Percentiles rank a stretch among this genome's conserved stretches.
Conservation (phyloP, 108 stramenopile genomes). For the Pelagomonas calceolata region DNA sequence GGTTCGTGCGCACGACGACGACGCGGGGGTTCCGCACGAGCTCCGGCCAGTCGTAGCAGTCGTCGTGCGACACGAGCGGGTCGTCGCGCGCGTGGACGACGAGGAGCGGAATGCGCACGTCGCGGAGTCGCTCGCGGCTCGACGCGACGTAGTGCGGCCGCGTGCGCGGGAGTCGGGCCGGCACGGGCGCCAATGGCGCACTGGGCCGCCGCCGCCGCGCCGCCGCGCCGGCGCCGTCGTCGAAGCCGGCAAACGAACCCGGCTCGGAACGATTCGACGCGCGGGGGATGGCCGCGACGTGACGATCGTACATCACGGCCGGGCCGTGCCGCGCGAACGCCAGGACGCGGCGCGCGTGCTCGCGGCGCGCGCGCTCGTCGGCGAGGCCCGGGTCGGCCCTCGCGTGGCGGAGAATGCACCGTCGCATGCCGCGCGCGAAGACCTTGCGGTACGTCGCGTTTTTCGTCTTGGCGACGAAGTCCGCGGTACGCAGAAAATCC, state of each 20-base stretch:
- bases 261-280: not conserved
- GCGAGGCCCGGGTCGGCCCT: not conserved
- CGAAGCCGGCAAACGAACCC: not conserved
- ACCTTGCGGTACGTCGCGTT: not conserved
- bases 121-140: not conserved
- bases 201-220: no score
- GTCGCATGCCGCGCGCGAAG: conserved; percentile 1
- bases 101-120: conserved; percentile 1
- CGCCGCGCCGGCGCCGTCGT: conserved; percentile 4
- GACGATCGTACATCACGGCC: conserved; percentile 9
- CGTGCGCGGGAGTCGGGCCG: not conserved
- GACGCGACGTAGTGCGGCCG: not conserved
- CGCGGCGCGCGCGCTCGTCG: not conserved
- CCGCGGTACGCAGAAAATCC: conserved; percentile 5
- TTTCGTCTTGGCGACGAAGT: not conserved
- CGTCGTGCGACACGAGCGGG: conserved; percentile 8
- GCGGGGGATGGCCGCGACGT: not conserved
- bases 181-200: no score
- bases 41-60: conserved; percentile 4
- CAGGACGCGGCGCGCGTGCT: not conserved
- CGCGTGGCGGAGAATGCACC: conserved; percentile 1
- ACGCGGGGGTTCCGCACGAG: conserved; percentile 2
- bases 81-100: conserved; percentile 10
- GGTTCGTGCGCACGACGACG: conserved; percentile 6
- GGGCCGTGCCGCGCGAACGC: not conserved